A percentile compares a stretch with the other conserved stretches of the same genome.
These are phyloP conservation scores for Isatis tinctoria DNA, from an alignment of 345 rosid species.

Conservation along the genomic window DNA sequence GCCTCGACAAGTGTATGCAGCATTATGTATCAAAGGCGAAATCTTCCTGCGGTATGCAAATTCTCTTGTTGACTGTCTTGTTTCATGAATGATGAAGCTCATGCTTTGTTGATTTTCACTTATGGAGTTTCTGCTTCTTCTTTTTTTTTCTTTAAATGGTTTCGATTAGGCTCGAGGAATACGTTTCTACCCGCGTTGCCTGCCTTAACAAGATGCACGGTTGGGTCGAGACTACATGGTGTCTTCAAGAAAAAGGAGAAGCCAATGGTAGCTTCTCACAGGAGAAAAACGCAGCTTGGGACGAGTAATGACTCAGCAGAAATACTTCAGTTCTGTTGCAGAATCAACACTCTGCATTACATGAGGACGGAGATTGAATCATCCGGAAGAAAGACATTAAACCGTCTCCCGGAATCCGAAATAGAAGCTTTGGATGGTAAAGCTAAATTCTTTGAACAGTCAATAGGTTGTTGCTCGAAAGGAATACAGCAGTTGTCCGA, in stretches of 20 bases:
- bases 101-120: constrained; percentile 5
- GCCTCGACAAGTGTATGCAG: constrained; percentile 77
- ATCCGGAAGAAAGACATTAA: constrained; percentile 52
- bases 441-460: constrained; percentile 60
- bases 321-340: constrained; percentile 71
- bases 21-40: constrained; percentile 71
- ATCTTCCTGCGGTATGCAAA: constrained; percentile 82
- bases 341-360: constrained; percentile 73
- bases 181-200: constrained; percentile 73
- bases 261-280: constrained; percentile 33
- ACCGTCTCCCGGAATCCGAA: constrained; percentile 62
- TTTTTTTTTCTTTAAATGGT: neutral
- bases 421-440: constrained; percentile 43
- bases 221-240: constrained; percentile 62
- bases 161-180: constrained; percentile 54
- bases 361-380: constrained; percentile 58
- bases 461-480: constrained; percentile 65
- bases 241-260: constrained; percentile 74
- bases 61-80: neutral
- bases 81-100: neutral
- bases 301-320: constrained; percentile 45
- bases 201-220: constrained; percentile 73
- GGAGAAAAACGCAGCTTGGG: constrained; percentile 61
- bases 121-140: neutral
- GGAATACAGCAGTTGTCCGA: constrained; percentile 78